Percentiles rank a stretch among this genome's conserved stretches.
Conservation (phyloP, 805 yeast species). For the Suhomyces canberraensis region DNA sequence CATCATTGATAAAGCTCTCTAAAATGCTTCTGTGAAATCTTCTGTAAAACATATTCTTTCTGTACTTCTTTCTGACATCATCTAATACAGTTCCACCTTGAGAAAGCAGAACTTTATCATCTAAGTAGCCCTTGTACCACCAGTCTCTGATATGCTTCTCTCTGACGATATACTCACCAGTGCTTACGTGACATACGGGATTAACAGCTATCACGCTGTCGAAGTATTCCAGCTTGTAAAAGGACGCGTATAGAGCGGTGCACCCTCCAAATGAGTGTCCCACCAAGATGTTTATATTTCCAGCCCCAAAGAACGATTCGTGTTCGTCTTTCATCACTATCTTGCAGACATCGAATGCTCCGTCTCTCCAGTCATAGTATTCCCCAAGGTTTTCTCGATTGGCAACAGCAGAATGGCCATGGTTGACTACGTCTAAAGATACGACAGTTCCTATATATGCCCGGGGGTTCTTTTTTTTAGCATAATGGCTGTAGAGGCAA, state of each 20-base stretch:
- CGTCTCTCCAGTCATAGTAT: slow-evolving; percentile 61
- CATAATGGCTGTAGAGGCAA: slow-evolving; percentile 26
- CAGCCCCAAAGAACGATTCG: not conserved
- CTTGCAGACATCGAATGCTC: slow-evolving; percentile 48
- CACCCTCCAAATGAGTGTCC: slow-evolving; percentile 82
- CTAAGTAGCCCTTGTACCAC: slow-evolving; percentile 3
- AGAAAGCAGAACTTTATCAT: not conserved
- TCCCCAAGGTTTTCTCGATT: slow-evolving; percentile 57
- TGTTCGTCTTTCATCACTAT: not conserved
- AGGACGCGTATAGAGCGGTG: slow-evolving; percentile 46
- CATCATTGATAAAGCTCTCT: slow-evolving; percentile 3
- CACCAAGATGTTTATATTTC: slow-evolving; percentile 37
- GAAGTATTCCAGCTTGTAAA: slow-evolving; percentile 50
- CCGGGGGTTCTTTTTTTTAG: slow-evolving; percentile 16
- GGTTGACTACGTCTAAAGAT: slow-evolving; percentile 56
- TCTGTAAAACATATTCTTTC: not conserved
- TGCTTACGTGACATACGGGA: too few species aligned
- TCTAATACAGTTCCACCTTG: not conserved
- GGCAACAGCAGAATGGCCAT: slow-evolving; percentile 64
- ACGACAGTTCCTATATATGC: slow-evolving; percentile 48
- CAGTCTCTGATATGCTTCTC: not conserved
- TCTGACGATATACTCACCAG: too few species aligned
- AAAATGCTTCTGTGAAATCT: not conserved
- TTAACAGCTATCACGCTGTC: slow-evolving; percentile 56
- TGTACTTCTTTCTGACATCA: not conserved